These are phyloP conservation scores for Trifolium fragiferum DNA, from an alignment of 306 rosid genomes.

Conservation along the genomic window DNA sequence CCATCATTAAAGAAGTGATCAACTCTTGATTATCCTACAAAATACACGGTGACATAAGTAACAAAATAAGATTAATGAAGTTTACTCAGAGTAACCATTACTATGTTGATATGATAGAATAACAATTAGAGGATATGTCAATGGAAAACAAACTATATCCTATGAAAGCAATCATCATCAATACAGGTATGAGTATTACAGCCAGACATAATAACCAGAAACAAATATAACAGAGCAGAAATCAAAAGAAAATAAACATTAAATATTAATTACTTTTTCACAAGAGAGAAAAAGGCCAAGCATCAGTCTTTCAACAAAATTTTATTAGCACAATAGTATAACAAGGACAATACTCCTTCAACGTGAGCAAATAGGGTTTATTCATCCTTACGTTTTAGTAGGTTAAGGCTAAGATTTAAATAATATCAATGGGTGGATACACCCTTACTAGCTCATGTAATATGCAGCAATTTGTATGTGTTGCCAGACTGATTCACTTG, in stretches of 20 bases:
- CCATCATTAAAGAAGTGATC: constrained; percentile 70
- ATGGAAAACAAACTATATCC: constrained; percentile 26
- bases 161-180: constrained; percentile 32
- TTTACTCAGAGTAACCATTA: constrained; percentile 1
- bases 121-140: constrained; percentile 8
- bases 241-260: constrained; percentile 7
- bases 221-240: constrained; percentile 15
- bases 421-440: background rate
- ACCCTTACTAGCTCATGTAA: background rate
- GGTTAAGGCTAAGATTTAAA: constrained; percentile 17
- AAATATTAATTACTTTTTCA: background rate
- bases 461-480: background rate
- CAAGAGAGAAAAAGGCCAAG: background rate
- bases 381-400: constrained; percentile 5
- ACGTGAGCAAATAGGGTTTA: background rate
- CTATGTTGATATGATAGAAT: constrained; percentile 19
- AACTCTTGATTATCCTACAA: constrained; percentile 79
- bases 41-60: constrained; percentile 26
- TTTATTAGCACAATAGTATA: background rate
- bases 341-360: background rate
- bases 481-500: background rate
- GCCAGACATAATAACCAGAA: constrained; percentile 36
- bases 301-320: constrained; percentile 10
- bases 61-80: constrained; percentile 36
- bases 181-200: background rate